Conservation (phyloP, 768 basidiomycete genomes). For the Suillus sp. region DNA sequence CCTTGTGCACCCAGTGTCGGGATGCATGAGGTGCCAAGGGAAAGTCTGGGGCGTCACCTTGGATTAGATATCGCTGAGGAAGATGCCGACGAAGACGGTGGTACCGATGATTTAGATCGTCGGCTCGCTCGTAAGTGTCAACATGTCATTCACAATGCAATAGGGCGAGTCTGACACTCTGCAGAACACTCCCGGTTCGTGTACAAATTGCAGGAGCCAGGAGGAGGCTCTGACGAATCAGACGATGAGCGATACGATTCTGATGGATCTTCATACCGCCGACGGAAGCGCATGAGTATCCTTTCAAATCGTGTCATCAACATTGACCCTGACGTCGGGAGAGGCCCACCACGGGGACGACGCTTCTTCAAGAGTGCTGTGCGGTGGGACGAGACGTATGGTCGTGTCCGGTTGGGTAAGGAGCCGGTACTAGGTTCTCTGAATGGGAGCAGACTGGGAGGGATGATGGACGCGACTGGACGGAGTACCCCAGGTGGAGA, state of each 20-base stretch:
- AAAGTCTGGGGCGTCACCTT: constrained; percentile 65
- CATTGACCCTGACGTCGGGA: constrained; percentile 40
- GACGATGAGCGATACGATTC: constrained; percentile 52
- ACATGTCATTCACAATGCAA: neutral
- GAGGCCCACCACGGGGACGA: constrained; percentile 37
- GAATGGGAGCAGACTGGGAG: constrained; percentile 21
- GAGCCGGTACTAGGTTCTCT: constrained; percentile 26
- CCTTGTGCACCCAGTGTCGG: constrained; percentile 82
- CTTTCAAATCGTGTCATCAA: constrained; percentile 62
- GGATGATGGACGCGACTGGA: constrained; percentile 30
- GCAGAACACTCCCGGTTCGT: constrained; percentile 69
- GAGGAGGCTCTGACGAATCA: constrained; percentile 49
- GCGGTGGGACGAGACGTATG: constrained; percentile 37
- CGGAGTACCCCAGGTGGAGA: constrained; percentile 20
- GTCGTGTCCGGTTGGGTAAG: constrained; percentile 27
- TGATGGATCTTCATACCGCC: constrained; percentile 45
- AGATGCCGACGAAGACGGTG: constrained; percentile 38
- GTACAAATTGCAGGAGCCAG: constrained; percentile 57
- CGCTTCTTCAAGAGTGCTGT: constrained; percentile 60
- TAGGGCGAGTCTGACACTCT: neutral
- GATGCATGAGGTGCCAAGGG: constrained; percentile 80
- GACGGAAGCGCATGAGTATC: constrained; percentile 68
- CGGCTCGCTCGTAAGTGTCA: constrained; percentile 67
- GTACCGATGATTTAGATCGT: constrained; percentile 64
- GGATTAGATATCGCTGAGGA: constrained; percentile 55